phyloP scores from a whole-genome alignment of 2,329 filamentous ascomycete species.

The Diaporthe amygdali region DNA sequence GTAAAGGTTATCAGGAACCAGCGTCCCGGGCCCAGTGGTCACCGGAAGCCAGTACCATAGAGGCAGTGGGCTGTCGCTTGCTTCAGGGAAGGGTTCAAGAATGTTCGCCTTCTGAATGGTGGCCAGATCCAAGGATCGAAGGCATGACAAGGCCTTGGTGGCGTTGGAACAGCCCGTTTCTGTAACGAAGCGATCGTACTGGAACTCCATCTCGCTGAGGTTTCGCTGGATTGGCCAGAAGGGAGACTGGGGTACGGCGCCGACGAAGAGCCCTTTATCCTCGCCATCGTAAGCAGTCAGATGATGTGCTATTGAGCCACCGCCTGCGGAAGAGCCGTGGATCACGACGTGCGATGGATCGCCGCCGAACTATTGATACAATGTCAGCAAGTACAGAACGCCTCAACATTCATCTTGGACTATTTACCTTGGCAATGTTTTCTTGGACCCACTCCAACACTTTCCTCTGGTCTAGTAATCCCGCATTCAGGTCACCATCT shows the following conservation, averaged over 20 bases:
- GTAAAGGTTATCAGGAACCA: conserved; percentile 48
- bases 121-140: conserved; percentile 41
- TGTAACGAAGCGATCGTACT: conserved; percentile 44
- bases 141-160: conserved; percentile 44
- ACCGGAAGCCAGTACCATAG: conserved; percentile 57
- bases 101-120: conserved; percentile 46
- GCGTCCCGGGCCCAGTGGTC: conserved; percentile 47
- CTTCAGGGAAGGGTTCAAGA: conserved; percentile 44
- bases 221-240: conserved; percentile 55
- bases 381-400: not conserved
- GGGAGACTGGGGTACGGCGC: conserved; percentile 50
- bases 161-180: conserved; percentile 42
- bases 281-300: conserved; percentile 52
- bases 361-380: conserved; percentile 54
- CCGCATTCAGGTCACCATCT: conserved; percentile 64
- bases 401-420: not conserved
- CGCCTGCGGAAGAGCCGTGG: conserved; percentile 66
- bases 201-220: conserved; percentile 50
- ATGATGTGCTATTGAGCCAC: conserved; percentile 60
- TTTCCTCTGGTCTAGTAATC: conserved; percentile 65
- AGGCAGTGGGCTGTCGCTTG: conserved; percentile 33
- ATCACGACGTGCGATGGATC: conserved; percentile 65
- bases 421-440: conserved; percentile 53
- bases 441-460: conserved; percentile 63
- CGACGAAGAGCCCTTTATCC: conserved; percentile 51